Percentiles rank a stretch among this genome's conserved stretches.
Evolutionary conservation across 1,284 basidiomycete species (phyloP).

Genomic region (Phaffia rhodozyma): DNA sequence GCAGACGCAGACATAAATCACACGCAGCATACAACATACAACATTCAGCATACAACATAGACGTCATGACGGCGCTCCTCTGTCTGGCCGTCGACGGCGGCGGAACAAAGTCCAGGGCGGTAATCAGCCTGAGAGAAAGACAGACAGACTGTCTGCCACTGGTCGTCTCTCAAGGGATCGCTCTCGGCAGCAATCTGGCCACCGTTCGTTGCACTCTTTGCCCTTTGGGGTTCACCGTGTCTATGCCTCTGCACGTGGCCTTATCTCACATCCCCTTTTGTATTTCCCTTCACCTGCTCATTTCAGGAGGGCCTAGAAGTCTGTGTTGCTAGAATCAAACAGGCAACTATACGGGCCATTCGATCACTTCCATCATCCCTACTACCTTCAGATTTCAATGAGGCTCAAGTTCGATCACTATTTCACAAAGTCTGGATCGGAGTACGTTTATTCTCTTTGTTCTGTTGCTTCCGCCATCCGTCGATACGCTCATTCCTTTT

Average conservation of each 20-base stretch:
- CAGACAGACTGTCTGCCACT: neutral
- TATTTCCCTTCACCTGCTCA: too few relatives aligned
- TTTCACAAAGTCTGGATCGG: neutral
- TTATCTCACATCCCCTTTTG: neutral
- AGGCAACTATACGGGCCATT: constrained; percentile 6
- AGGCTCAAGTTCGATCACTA: neutral
- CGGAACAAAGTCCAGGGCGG: constrained; percentile 16
- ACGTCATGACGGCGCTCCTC: neutral
- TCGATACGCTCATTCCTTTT: neutral
- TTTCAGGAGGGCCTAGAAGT: neutral
- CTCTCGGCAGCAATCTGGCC: constrained; percentile 12
- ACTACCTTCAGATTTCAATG: neutral
- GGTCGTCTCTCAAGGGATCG: constrained; percentile 9
- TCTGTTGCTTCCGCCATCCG: neutral
- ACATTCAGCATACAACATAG: too few relatives aligned
- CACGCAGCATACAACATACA: too few relatives aligned
- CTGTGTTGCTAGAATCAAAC: constrained; percentile 6
- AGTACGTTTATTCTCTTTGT: neutral
- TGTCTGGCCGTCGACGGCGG: constrained; percentile 13
- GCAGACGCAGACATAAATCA: too few relatives aligned
- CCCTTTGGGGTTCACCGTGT: neutral
- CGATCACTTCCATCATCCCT: neutral
- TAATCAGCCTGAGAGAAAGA: neutral
- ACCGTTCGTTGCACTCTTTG: constrained; percentile 2
- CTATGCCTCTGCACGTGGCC: too few relatives aligned